Conservation (phyloP, 257 asterid species). For the Mitragyna speciosa region DNA sequence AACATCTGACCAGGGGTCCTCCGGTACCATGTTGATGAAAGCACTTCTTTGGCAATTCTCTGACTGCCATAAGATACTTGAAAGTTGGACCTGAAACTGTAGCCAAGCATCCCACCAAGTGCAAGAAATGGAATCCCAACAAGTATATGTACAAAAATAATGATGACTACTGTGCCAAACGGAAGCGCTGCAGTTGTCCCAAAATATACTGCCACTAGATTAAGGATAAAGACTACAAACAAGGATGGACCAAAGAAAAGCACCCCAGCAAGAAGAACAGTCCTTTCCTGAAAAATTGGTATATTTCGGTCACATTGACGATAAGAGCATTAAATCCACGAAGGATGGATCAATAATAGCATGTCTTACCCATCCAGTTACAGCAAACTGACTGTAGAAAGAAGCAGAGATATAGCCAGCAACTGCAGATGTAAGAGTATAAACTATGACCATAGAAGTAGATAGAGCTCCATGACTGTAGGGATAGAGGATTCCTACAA, state of each 20-base stretch:
- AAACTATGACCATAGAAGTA: slow-evolving; percentile 47
- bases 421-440: slow-evolving; percentile 65
- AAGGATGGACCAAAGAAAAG: slow-evolving; percentile 59
- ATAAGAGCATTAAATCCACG: neutral
- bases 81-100: slow-evolving; percentile 43
- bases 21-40: slow-evolving; percentile 55
- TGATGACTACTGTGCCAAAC: slow-evolving; percentile 53
- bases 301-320: slow-evolving; percentile 4
- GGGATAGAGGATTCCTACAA: slow-evolving; percentile 64
- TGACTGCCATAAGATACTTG: slow-evolving; percentile 47
- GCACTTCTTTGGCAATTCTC: slow-evolving; percentile 58
- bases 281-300: slow-evolving; percentile 46
- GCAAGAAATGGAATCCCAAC: slow-evolving; percentile 63
- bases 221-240: slow-evolving; percentile 47
- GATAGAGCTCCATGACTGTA: slow-evolving; percentile 69
- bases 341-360: neutral
- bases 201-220: slow-evolving; percentile 45
- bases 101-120: slow-evolving; percentile 64
- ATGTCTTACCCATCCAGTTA: slow-evolving; percentile 66
- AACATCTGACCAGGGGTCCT: slow-evolving; percentile 73
- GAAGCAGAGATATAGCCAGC: slow-evolving; percentile 73
- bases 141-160: slow-evolving; percentile 44
- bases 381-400: slow-evolving; percentile 56
- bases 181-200: slow-evolving; percentile 72
- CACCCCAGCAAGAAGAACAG: slow-evolving; percentile 49